Evolutionary conservation across 441 rosid species (phyloP), one percentile per base, ranked within the genome.

Genomic region (Jatropha podagrica): DNA sequence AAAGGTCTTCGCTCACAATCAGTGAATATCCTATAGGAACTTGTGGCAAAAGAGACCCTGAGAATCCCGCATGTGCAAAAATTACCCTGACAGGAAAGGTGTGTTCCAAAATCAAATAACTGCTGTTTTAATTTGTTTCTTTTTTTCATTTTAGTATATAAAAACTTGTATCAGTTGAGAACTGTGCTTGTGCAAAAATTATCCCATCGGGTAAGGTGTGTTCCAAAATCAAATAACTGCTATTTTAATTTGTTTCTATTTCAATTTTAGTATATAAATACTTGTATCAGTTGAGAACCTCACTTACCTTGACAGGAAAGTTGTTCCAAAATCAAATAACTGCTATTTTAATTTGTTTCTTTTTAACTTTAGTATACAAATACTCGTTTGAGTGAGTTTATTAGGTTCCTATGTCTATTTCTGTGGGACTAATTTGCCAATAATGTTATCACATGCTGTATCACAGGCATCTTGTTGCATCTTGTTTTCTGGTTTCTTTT

Each of bases 1-100:
- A 78, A 52, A 88, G 96, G 73, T 88, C 97, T 77, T 95, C 99
- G 1, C 79, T 93, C 59, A 66, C 98, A 4, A 58, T 88, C 59
- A 95, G 99, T n/a, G 99, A 95, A 87, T 86, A 90, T 74, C 91
- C 96, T 38, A 20, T 95, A 59, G 95, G 96, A 83, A 95, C 99
- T 67, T 95, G 98, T 83, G 95, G 92, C 73, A 87, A 86, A 75
- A 85, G 68, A 61, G 97, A 95, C 81, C 99, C 99, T 14, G 90
- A 90, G 86, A 88, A 90, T 74, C 98, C 99, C 27, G 73, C 85
- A 64, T 93, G 98, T 78, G 92, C 98, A 14, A 95, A 95, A 83
- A 85, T 95, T 72, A 93, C 96, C 13, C 88, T 95, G 71, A 91
- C 97, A 6, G 99, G 99, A 79, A 88, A 86, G 93, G 98, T 95